Percentiles rank a stretch among this genome's conserved stretches.
These are phyloP conservation scores for Cephaloascus albidus DNA, from an alignment of 805 yeast species.

Conservation along the genomic window DNA sequence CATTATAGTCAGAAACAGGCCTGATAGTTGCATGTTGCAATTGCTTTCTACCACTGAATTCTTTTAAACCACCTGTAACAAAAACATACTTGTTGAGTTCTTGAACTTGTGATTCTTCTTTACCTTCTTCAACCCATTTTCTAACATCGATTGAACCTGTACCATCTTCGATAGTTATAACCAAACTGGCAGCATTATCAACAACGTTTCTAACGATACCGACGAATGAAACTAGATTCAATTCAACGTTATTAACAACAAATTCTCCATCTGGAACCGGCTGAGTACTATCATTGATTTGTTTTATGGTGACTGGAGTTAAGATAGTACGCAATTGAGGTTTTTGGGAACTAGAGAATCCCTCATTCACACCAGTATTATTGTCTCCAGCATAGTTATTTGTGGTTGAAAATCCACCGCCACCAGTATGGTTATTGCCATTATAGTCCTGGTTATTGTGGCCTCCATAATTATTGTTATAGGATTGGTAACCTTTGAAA, in stretches of 20 bases:
- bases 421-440: no score
- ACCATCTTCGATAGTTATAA: constrained; percentile 67
- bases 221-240: constrained; percentile 55
- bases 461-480: neutral
- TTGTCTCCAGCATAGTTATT: neutral
- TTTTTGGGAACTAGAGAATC: constrained; percentile 2
- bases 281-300: constrained; percentile 53
- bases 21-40: constrained; percentile 56
- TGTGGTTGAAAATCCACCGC: neutral
- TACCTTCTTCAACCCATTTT: constrained; percentile 48
- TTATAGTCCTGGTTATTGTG: neutral
- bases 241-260: constrained; percentile 46
- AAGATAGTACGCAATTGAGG: constrained; percentile 24
- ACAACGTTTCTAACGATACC: constrained; percentile 64
- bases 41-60: constrained; percentile 54
- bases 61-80: constrained; percentile 46
- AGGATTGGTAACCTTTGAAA: neutral
- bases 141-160: constrained; percentile 60
- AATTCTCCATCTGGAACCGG: constrained; percentile 62
- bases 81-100: constrained; percentile 49
- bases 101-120: constrained; percentile 21
- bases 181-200: constrained; percentile 46
- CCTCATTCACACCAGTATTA: neutral
- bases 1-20: constrained; percentile 53
- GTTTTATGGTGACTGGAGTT: constrained; percentile 69